Evolutionary conservation across 2,329 filamentous ascomycete species (phyloP), one percentile per base, ranked within the genome.

Genomic region (Rugonectria rugulosa): DNA sequence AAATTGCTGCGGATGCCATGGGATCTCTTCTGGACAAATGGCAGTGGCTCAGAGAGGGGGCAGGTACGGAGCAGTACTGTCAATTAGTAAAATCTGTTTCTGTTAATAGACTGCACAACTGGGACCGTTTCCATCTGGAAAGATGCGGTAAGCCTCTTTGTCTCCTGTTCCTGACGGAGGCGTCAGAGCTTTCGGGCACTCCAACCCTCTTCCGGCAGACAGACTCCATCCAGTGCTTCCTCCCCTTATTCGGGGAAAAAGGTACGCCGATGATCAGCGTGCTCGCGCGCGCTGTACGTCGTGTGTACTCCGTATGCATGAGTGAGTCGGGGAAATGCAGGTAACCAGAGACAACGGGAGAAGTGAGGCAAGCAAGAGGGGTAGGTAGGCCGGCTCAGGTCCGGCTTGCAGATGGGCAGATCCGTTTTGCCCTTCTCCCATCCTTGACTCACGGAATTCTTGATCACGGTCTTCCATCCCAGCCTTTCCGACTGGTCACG

Each of bases 141-240:
- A 41, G 12, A 37, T 27, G 26, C 38, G 52, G 40, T 26, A 55
- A 49, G 40, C 26, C 52, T n/a, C n/a, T n/a, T n/a, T 45, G 23
- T 49, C 24, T 44, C 29, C 17, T 26, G 47, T 51, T 36, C 47
- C 47, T 49, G 43, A 23, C 43, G 12, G 36, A 46, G 27, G 36
- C 43, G 50, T 47, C 36, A 21, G 44, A 40, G 29, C 38, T 21
- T 12, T 27, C 6, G n/a, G 42, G 36, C 41, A 52, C 15, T 29
- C 46, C 34, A 37, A 32, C 24, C 52, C 34, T n/a, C 23, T 29
- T 48, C 23, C 45, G 34, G 45, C 24, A n/a, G n/a, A n/a, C 11
- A 8, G 36, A 20, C n/a, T 20, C 36, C 12, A 23, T 32, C 38
- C 26, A 14, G 26, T 36, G 19, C 27, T 7, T 42, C 12, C 44